A percentile compares a stretch with the other conserved stretches of the same genome.
Evolutionary conservation across 495 filamentous ascomycete genomes (phyloP).

Genomic region (Podospora bellae-mahoneyi): DNA sequence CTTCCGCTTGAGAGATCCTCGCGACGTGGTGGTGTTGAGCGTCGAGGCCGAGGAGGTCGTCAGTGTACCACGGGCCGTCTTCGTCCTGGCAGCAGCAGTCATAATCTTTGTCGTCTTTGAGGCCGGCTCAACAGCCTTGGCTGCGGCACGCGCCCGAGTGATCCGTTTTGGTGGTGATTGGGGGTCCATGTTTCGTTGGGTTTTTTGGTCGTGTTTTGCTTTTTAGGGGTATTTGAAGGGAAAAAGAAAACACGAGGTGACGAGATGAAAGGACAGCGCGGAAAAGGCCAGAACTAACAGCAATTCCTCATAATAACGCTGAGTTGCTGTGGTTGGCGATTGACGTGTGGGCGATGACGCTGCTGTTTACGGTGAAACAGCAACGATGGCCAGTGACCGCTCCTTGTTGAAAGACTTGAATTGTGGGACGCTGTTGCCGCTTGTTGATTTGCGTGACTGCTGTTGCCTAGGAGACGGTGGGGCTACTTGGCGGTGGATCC

Average conservation of each 20-base stretch:
- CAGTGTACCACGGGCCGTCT: constrained; percentile 30
- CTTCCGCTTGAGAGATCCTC: constrained; percentile 44
- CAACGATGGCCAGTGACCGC: background rate
- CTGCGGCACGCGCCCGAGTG: constrained; percentile 57
- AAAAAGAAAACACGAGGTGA: constrained; percentile 6
- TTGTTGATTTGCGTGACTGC: constrained; percentile 24
- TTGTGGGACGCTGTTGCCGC: constrained; percentile 17
- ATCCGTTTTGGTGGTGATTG: constrained; percentile 57
- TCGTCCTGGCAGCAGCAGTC: constrained; percentile 41
- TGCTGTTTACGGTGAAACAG: constrained; percentile 20
- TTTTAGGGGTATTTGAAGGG: constrained; percentile 5
- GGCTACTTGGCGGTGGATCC: background rate
- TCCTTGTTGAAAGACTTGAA: constrained; percentile 12
- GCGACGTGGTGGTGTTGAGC: constrained; percentile 23
- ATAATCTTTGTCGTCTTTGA: constrained; percentile 34
- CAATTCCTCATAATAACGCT: constrained; percentile 21
- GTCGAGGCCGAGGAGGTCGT: constrained; percentile 26
- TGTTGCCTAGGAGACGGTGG: constrained; percentile 28
- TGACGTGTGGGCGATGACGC: background rate
- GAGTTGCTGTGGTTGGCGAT: background rate
- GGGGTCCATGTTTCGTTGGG: constrained; percentile 36
- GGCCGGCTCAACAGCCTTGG: constrained; percentile 40
- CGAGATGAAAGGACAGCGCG: background rate
- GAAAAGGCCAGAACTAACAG: constrained; percentile 19
- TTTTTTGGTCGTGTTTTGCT: constrained; percentile 6